A percentile compares a stretch with the other conserved stretches of the same genome.
Conservation (phyloP, 1,139 yeast genomes). For the Sugiyamaella castrensis region DNA sequence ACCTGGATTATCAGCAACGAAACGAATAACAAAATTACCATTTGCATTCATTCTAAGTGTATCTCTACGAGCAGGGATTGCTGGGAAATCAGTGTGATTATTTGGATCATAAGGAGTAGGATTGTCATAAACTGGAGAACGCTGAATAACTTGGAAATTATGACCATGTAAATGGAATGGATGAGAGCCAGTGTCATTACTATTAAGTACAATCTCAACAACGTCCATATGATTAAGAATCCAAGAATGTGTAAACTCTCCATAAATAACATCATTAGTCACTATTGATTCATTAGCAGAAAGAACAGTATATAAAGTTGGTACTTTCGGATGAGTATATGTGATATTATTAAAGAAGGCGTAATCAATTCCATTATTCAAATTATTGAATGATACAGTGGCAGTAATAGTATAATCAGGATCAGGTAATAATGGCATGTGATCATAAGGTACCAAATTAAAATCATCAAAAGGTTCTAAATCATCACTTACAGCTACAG, state of each 20-base stretch:
- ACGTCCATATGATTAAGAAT: constrained; percentile 63
- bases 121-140: constrained; percentile 49
- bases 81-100: constrained; percentile 55
- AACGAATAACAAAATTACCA: constrained; percentile 62
- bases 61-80: constrained; percentile 65
- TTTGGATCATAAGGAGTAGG: constrained; percentile 49
- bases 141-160: constrained; percentile 61
- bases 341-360: constrained; percentile 86
- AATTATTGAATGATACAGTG: constrained; percentile 73
- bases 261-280: constrained; percentile 61
- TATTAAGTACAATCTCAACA: constrained; percentile 66
- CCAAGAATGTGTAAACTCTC: constrained; percentile 71
- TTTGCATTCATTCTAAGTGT: constrained; percentile 62
- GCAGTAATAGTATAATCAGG: constrained; percentile 66
- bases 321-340: constrained; percentile 74
- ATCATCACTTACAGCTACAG: constrained; percentile 39
- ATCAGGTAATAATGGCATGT: constrained; percentile 52
- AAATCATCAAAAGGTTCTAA: constrained; percentile 51
- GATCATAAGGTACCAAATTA: constrained; percentile 54
- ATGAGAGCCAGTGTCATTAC: constrained; percentile 71
- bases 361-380: constrained; percentile 78
- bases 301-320: constrained; percentile 69
- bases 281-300: constrained; percentile 42
- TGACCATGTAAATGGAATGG: constrained; percentile 89
- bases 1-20: constrained; percentile 81